Conservation (phyloP, 164 flowering plant genomes). For the Macadamia integrifolia region DNA sequence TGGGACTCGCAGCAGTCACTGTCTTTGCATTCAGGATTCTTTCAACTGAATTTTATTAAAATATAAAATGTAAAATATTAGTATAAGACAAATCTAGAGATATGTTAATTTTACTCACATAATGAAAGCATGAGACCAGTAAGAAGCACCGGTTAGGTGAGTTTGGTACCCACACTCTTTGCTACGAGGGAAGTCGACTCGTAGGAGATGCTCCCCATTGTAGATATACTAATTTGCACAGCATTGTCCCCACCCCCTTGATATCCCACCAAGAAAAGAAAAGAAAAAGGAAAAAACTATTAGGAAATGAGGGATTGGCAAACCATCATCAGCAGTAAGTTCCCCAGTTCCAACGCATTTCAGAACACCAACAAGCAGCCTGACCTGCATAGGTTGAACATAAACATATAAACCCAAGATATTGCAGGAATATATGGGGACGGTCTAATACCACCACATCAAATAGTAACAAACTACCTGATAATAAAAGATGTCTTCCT, state of each 20-base stretch:
- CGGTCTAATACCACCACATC: conserved; percentile 1
- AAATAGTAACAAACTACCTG: not conserved
- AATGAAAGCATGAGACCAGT: not conserved
- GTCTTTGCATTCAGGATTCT: conserved; percentile 72
- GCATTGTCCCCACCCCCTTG: too few species aligned
- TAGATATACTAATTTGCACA: too few species aligned
- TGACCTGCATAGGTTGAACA: conserved; percentile 42
- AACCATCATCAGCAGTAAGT: conserved; percentile 62
- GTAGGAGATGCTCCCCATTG: too few species aligned
- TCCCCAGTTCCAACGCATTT: conserved; percentile 86
- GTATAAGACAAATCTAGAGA: not conserved
- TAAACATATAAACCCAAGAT: not conserved
- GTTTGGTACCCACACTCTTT: too few species aligned
- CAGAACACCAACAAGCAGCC: conserved; percentile 85
- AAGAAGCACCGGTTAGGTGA: too few species aligned
- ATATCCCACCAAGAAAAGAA: too few species aligned
- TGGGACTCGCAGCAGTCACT: conserved; percentile 68
- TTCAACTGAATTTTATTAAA: conserved; percentile 44
- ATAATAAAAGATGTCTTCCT: too few species aligned
- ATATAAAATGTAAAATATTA: not conserved
- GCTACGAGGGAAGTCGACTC: too few species aligned
- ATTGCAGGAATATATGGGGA: not conserved
- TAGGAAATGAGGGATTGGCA: not conserved
- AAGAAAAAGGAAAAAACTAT: not conserved
- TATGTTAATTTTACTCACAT: not conserved